Conservation (phyloP, 1,284 basidiomycete genomes). For the Ganoderma sinense region DNA sequence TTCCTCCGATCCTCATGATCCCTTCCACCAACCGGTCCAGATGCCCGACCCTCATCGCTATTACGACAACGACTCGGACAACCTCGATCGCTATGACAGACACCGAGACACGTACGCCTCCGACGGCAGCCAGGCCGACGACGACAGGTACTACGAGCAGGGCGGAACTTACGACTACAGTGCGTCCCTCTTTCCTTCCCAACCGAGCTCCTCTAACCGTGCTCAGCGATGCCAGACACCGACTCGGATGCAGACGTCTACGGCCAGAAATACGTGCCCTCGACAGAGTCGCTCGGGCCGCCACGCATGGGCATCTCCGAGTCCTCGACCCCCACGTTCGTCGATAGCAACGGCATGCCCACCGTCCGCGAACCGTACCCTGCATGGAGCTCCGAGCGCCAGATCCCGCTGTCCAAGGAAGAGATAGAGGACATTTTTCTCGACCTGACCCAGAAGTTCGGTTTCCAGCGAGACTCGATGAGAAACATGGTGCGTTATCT, state of each 20-base stretch:
- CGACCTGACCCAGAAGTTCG: constrained; percentile 98
- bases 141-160: constrained; percentile 70
- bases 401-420: constrained; percentile 96
- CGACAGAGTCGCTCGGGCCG: constrained; percentile 73
- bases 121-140: constrained; percentile 73
- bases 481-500: constrained; percentile 79
- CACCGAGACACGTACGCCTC: constrained; percentile 70
- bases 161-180: constrained; percentile 67
- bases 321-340: constrained; percentile 66
- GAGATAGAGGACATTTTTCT: constrained; percentile 99
- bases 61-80: constrained; percentile 81
- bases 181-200: constrained; percentile 34
- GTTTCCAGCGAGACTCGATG: constrained; percentile 95
- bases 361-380: constrained; percentile 84
- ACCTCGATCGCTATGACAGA: constrained; percentile 62
- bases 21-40: constrained; percentile 49
- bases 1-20: constrained; percentile 53
- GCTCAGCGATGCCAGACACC: constrained; percentile 67
- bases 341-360: constrained; percentile 55
- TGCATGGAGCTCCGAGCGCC: constrained; percentile 91
- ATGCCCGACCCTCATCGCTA: constrained; percentile 53
- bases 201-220: constrained; percentile 29
- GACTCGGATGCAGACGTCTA: constrained; percentile 82
- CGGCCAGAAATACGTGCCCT: constrained; percentile 70
- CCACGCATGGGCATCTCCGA: constrained; percentile 67